Percentiles rank a stretch among this genome's conserved stretches.
These are phyloP conservation scores for Boletus vermiculosoides DNA, from an alignment of 768 basidiomycete species.

Conservation along the genomic window DNA sequence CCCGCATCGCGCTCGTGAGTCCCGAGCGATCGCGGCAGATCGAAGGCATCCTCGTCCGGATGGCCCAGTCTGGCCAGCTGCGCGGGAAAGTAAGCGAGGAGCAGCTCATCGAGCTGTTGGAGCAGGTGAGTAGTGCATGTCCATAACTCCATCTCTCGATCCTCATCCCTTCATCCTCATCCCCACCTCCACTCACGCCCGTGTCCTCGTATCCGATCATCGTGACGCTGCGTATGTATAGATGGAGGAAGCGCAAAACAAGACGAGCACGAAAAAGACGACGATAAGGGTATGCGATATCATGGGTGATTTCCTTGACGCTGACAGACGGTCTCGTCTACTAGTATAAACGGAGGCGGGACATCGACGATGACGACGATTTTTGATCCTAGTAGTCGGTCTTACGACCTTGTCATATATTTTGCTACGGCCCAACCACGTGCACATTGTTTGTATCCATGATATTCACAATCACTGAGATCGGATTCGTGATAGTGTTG, in stretches of 20 bases:
- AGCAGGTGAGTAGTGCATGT: constrained; percentile 55
- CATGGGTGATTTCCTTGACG: not conserved
- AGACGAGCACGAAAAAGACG: constrained; percentile 51
- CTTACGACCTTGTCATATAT: not conserved
- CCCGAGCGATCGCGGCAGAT: constrained; percentile 79
- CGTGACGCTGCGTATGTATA: constrained; percentile 22
- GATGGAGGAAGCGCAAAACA: constrained; percentile 56
- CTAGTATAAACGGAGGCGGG: constrained; percentile 66
- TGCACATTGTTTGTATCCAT: constrained; percentile 4
- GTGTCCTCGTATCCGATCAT: not conserved
- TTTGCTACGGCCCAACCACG: not conserved
- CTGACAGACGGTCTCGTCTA: constrained; percentile 2
- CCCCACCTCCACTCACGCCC: not conserved
- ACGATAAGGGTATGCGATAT: constrained; percentile 50
- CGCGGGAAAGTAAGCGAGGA: constrained; percentile 73
- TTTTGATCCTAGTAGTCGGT: constrained; percentile 23
- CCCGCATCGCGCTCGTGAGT: constrained; percentile 84
- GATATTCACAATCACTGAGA: not conserved
- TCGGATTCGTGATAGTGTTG: not conserved
- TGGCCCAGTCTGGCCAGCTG: constrained; percentile 83
- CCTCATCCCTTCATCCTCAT: not conserved
- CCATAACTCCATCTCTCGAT: not conserved
- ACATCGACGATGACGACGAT: constrained; percentile 65
- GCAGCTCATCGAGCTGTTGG: constrained; percentile 81
- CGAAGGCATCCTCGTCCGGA: constrained; percentile 71